Conservation (phyloP, 2,329 filamentous ascomycete species). For the Dothistroma septosporum region DNA sequence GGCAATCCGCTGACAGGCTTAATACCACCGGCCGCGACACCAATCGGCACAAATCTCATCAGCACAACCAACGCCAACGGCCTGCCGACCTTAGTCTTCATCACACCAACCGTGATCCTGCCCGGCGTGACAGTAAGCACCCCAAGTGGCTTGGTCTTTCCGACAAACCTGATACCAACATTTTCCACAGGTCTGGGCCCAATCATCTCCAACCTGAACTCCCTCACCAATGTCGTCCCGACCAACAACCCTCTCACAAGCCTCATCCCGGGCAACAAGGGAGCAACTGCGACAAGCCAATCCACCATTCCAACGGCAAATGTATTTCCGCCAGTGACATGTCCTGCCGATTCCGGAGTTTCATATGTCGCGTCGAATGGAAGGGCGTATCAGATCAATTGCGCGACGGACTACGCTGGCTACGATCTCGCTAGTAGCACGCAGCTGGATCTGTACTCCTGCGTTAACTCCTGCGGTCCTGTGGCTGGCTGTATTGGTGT, state of each 20-base stretch:
- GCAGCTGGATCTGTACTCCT: constrained; percentile 21
- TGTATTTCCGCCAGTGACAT: constrained; percentile 17
- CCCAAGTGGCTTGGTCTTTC: neutral
- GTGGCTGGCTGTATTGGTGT: constrained; percentile 20
- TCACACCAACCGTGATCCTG: neutral
- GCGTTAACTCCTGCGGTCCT: constrained; percentile 23
- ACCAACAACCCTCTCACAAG: neutral
- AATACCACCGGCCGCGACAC: neutral
- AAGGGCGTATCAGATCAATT: constrained; percentile 25
- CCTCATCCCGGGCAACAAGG: neutral
- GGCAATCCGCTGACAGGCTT: neutral
- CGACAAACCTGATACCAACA: neutral
- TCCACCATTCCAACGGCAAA: constrained; percentile 20
- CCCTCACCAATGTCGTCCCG: no score
- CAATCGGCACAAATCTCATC: neutral
- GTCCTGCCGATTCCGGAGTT: constrained; percentile 26
- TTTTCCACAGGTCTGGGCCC: constrained; percentile 2
- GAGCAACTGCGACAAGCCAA: neutral
- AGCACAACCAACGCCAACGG: constrained; percentile 4
- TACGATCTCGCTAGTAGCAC: constrained; percentile 11
- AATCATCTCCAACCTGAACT: neutral
- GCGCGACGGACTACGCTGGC: constrained; percentile 18
- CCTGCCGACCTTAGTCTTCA: constrained; percentile 1
- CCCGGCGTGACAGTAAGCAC: neutral
- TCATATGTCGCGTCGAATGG: constrained; percentile 23